phyloP scores from a whole-genome alignment of 2,329 filamentous ascomycete genomes.

The Aspergillus sp. region DNA sequence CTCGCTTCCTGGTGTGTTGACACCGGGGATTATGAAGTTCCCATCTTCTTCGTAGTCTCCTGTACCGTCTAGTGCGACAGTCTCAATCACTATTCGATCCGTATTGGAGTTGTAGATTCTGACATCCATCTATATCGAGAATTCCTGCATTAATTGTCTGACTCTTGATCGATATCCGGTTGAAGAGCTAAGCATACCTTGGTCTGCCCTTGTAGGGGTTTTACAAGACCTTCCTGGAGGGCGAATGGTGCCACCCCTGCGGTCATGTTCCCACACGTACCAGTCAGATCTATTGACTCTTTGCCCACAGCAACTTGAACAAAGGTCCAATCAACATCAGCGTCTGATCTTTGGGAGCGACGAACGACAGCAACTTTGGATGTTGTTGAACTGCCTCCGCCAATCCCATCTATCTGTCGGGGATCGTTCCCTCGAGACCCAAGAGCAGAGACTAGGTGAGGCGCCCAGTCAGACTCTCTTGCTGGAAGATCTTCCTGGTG shows the following conservation, averaged over 20 bases:
- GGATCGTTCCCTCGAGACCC: background rate
- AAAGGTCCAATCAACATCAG: constrained; percentile 68
- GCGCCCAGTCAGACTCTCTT: background rate
- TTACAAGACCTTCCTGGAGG: constrained; percentile 53
- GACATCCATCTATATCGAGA: constrained; percentile 45
- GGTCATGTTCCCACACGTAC: constrained; percentile 72
- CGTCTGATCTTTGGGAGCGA: constrained; percentile 43
- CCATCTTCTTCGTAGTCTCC: constrained; percentile 43
- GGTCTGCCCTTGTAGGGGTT: background rate
- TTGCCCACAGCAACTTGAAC: constrained; percentile 64
- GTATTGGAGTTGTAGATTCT: constrained; percentile 69
- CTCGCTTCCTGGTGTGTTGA: constrained; percentile 54
- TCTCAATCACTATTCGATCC: constrained; percentile 56
- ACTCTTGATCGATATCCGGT: background rate
- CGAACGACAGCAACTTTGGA: constrained; percentile 68
- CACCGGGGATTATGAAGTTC: constrained; percentile 61
- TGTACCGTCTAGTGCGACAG: constrained; percentile 49
- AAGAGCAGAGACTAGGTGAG: background rate
- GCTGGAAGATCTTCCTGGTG: background rate
- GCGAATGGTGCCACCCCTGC: constrained; percentile 64
- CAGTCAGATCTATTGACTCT: constrained; percentile 59
- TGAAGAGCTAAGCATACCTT: background rate
- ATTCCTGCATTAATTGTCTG: background rate
- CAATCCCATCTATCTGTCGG: constrained; percentile 66
- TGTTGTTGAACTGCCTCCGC: constrained; percentile 64